Evolutionary conservation across 441 rosid species (phyloP).

Genomic region (Croton laevigatus): DNA sequence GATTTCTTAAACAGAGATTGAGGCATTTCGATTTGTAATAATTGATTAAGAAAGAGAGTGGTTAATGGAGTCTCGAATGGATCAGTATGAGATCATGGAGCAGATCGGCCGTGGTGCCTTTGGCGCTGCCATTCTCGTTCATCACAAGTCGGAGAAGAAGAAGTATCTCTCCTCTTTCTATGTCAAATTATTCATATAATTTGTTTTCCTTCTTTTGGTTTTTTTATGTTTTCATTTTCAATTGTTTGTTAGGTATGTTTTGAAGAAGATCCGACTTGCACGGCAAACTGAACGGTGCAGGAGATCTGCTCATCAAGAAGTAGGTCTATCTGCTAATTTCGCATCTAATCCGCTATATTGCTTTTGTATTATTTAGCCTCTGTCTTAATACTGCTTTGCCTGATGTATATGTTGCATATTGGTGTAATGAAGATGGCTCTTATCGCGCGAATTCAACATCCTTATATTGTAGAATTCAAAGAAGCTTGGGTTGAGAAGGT

Average conservation of each 20-base stretch:
- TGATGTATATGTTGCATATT: neutral
- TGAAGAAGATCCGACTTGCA: constrained; percentile 97
- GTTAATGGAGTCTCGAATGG: constrained; percentile 88
- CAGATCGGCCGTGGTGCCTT: constrained; percentile 99
- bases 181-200: neutral
- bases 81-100: constrained; percentile 97
- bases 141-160: constrained; percentile 86
- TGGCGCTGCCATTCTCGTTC: constrained; percentile 93
- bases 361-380: neutral
- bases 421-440: constrained; percentile 67
- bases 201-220: neutral
- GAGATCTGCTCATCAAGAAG: constrained; percentile 98
- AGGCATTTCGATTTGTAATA: neutral
- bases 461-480: constrained; percentile 86
- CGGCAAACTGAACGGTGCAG: constrained; percentile 91
- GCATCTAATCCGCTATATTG: neutral
- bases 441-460: constrained; percentile 83
- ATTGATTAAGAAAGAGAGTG: neutral
- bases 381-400: neutral
- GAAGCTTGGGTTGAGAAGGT: constrained; percentile 99
- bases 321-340: constrained; percentile 17
- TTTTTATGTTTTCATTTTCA: neutral
- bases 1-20: neutral
- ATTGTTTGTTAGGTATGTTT: constrained; percentile 56
- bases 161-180: constrained; percentile 37